phyloP scores from a whole-genome alignment of 805 yeast species.

The Metschnikowia baotianmanensis region DNA sequence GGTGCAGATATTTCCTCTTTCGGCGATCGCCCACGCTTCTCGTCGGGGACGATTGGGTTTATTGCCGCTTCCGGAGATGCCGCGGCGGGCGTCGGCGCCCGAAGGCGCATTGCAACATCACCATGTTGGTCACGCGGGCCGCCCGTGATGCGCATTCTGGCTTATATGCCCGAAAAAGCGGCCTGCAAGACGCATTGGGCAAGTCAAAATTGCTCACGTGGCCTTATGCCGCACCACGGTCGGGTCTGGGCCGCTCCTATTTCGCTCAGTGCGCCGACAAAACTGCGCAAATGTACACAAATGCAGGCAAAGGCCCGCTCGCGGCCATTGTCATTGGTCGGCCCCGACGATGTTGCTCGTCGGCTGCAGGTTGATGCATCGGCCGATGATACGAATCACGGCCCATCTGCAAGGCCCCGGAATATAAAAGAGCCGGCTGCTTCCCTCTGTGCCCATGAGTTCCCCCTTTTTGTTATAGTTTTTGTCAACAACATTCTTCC shows the following conservation, averaged over 20 bases:
- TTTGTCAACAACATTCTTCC: not conserved
- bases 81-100: constrained; percentile 2
- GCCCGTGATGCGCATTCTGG: not conserved
- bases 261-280: not conserved
- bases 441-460: not conserved
- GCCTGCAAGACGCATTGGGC: not conserved
- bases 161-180: not conserved
- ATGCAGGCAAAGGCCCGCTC: constrained; percentile 1
- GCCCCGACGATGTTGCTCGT: constrained; percentile 4
- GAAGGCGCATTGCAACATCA: not conserved
- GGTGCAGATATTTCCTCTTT: constrained; percentile 1
- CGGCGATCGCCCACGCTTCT: not conserved
- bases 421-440: constrained; percentile 3
- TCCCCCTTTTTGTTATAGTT: too few relatives aligned
- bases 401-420: not conserved
- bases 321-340: constrained; percentile 5
- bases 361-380: too few relatives aligned
- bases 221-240: constrained; percentile 1
- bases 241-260: constrained; percentile 6
- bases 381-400: not conserved
- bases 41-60: not conserved
- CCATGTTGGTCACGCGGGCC: not conserved
- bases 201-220: not conserved
- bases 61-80: not conserved
- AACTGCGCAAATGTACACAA: not conserved